phyloP scores from a whole-genome alignment of 768 basidiomycete species.

The Mycena vulgaris region DNA sequence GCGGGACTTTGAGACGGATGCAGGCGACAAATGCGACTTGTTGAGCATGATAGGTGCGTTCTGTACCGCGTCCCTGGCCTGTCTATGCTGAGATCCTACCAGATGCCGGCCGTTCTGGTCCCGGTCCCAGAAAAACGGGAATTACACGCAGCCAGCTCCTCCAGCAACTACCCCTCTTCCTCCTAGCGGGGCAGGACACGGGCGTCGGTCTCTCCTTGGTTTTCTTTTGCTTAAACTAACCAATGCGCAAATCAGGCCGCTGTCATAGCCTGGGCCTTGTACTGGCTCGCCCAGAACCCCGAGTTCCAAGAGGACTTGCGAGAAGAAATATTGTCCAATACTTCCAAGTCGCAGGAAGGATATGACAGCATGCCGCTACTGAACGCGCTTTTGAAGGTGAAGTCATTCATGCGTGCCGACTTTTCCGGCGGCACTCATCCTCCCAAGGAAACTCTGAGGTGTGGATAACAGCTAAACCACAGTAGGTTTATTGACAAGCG shows the following conservation, averaged over 20 bases:
- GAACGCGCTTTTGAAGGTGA: constrained; percentile 37
- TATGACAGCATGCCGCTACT: constrained; percentile 29
- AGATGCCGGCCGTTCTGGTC: constrained; percentile 7
- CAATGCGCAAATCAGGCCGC: constrained; percentile 7
- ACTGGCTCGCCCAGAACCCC: constrained; percentile 28
- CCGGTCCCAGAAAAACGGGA: constrained; percentile 4
- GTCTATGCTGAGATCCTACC: too few species aligned
- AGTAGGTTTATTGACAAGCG: constrained; percentile 14
- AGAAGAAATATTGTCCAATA: constrained; percentile 24
- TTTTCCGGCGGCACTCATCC: not conserved
- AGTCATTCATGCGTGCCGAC: not conserved
- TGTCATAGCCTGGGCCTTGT: constrained; percentile 26
- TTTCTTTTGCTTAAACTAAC: not conserved
- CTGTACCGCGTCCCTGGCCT: too few species aligned
- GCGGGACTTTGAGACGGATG: too few species aligned
- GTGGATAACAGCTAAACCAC: constrained; percentile 1
- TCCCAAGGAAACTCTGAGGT: constrained; percentile 35
- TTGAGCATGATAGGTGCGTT: too few species aligned
- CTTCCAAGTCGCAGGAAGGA: not conserved
- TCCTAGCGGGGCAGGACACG: constrained; percentile 35
- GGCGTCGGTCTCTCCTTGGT: constrained; percentile 8
- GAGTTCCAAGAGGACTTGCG: constrained; percentile 31
- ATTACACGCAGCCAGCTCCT: constrained; percentile 22
- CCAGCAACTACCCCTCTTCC: constrained; percentile 24
- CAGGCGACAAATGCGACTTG: too few species aligned